Percentiles rank a stretch among this genome's conserved stretches.
Evolutionary conservation across 139 green algal species (phyloP).

Genomic region (Pseudopediastrum boryanum): DNA sequence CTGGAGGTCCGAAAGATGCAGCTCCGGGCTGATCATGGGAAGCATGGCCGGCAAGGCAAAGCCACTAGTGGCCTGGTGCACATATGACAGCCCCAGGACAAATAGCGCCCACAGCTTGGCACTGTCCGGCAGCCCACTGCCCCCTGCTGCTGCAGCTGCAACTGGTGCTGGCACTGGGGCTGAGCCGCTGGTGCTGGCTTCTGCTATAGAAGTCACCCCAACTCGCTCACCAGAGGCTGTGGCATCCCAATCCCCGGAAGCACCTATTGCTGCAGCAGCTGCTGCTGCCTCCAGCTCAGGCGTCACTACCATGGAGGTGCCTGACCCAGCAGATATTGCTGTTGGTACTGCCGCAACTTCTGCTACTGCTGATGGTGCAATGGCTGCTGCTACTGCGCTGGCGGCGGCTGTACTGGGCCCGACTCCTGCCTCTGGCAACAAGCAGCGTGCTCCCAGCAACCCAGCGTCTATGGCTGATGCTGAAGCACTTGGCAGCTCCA

Average conservation of each 20-base stretch:
- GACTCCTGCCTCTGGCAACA: too few species aligned
- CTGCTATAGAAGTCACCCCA: too few species aligned
- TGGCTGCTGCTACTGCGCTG: neutral
- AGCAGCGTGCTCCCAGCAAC: too few species aligned
- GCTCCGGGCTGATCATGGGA: slow-evolving; percentile 79
- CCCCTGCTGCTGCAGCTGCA: neutral
- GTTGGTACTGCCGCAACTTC: neutral
- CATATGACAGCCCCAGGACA: slow-evolving; percentile 75
- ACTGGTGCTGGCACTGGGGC: neutral
- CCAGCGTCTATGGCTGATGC: too few species aligned
- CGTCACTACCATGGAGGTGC: neutral
- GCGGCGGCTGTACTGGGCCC: too few species aligned
- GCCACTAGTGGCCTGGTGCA: slow-evolving; percentile 81
- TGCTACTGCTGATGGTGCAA: neutral
- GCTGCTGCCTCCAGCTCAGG: slow-evolving; percentile 24
- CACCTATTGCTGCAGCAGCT: slow-evolving; percentile 17
- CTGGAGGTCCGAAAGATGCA: slow-evolving; percentile 75
- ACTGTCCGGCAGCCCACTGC: slow-evolving; percentile 1
- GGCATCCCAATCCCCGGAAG: neutral
- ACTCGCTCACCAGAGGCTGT: neutral
- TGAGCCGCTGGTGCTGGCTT: too few species aligned
- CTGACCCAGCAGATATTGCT: neutral
- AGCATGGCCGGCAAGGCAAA: slow-evolving; percentile 85
- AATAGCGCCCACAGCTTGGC: slow-evolving; percentile 75
- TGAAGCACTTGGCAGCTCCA: neutral